Evolutionary conservation across 257 asterid species (phyloP).

Genomic region (Phtheirospermum japonicum): DNA sequence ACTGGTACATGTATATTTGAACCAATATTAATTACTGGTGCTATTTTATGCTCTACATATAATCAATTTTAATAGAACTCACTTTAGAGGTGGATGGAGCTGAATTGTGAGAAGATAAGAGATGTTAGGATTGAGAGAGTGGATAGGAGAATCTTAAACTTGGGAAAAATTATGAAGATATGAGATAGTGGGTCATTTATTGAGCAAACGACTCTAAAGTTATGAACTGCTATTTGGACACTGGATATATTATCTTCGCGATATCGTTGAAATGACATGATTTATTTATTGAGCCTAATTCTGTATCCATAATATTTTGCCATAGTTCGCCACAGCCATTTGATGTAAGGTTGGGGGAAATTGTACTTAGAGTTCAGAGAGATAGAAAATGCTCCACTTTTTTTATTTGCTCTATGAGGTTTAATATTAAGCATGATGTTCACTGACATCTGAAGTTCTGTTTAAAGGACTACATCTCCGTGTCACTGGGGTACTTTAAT

Average conservation of each 20-base stretch:
- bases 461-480: conserved; percentile 8
- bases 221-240: conserved; percentile 1
- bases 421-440: conserved; percentile 5
- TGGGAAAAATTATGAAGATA: conserved; percentile 13
- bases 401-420: conserved; percentile 20
- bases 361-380: conserved; percentile 19
- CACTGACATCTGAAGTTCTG: conserved; percentile 20
- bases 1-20: conserved; percentile 4
- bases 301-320: conserved; percentile 3
- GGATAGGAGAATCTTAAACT: too few species aligned
- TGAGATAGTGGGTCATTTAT: conserved; percentile 16
- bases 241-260: not conserved
- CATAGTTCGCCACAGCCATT: conserved; percentile 6
- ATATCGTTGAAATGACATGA: not conserved
- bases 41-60: conserved; percentile 16
- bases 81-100: too few species aligned
- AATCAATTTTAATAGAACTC: too few species aligned
- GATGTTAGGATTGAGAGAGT: too few species aligned
- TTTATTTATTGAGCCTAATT: conserved; percentile 18
- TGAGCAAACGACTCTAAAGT: conserved; percentile 5
- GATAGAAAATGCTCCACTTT: conserved; percentile 11
- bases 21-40: not conserved
- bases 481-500: conserved; percentile 11
- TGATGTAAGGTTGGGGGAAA: not conserved
- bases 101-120: too few species aligned